phyloP scores from a whole-genome alignment of 2,329 filamentous ascomycete genomes.

The Exophiala lecanii-corni region DNA sequence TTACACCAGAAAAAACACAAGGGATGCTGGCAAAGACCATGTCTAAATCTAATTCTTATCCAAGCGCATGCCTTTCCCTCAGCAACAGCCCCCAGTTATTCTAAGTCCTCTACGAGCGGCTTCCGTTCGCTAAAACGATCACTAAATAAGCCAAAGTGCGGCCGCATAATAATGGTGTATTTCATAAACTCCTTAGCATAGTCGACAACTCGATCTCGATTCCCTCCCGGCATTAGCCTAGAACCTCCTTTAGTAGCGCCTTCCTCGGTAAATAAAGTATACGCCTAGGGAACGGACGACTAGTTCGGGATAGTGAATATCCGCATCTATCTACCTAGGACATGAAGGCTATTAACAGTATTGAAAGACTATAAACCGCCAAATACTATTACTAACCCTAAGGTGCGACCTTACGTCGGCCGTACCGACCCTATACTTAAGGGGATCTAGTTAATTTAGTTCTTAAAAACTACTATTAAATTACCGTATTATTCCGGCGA shows the following conservation, averaged over 20 bases:
- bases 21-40: too few relatives aligned
- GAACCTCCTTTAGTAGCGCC: slow-evolving; percentile 41
- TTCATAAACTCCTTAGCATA: slow-evolving; percentile 69
- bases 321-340: slow-evolving; percentile 65
- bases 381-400: slow-evolving; percentile 58
- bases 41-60: too few relatives aligned
- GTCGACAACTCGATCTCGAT: slow-evolving; percentile 58
- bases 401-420: slow-evolving; percentile 59
- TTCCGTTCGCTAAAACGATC: slow-evolving; percentile 59
- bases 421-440: slow-evolving; percentile 57
- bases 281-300: slow-evolving; percentile 59
- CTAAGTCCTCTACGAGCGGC: slow-evolving; percentile 2
- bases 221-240: slow-evolving; percentile 51
- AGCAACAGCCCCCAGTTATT: too few relatives aligned
- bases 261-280: slow-evolving; percentile 57
- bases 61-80: too few relatives aligned
- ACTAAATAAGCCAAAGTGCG: slow-evolving; percentile 56
- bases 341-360: slow-evolving; percentile 60
- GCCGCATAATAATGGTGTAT: slow-evolving; percentile 61
- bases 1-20: too few relatives aligned
- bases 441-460: slow-evolving; percentile 62
- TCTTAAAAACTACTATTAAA: slow-evolving; percentile 39
- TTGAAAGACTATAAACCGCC: slow-evolving; percentile 66
- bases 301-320: slow-evolving; percentile 67
- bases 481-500: slow-evolving; percentile 65